A percentile compares a stretch with the other conserved stretches of the same genome.
These are phyloP conservation scores for Pyrus pyrifolia DNA, from an alignment of 306 rosid genomes.

Conservation along the genomic window DNA sequence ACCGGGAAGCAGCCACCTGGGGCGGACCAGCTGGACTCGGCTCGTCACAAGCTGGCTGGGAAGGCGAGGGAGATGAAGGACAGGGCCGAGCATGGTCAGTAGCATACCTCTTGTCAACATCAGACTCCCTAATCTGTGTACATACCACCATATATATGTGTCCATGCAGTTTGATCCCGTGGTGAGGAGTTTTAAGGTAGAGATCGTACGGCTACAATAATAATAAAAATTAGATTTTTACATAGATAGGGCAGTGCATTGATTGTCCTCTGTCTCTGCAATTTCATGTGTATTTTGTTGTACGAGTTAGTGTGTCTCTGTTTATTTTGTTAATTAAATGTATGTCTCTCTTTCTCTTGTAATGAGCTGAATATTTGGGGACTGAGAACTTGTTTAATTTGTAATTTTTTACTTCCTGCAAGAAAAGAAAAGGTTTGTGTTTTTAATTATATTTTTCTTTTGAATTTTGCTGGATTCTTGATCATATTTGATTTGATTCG, in stretches of 20 bases:
- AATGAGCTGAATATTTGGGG: background rate
- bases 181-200: background rate
- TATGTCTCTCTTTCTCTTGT: background rate
- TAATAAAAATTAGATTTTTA: background rate
- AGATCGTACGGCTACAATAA: background rate
- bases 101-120: conserved; percentile 38
- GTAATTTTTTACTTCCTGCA: too few species aligned
- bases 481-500: background rate
- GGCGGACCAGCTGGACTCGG: conserved; percentile 41
- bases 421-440: background rate
- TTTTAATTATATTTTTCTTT: background rate
- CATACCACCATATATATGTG: background rate
- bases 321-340: background rate
- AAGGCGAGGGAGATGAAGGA: conserved; percentile 76
- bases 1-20: conserved; percentile 48
- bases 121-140: conserved; percentile 18
- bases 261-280: background rate
- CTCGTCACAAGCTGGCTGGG: conserved; percentile 36
- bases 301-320: background rate
- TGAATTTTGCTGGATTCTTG: background rate
- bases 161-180: background rate
- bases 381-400: background rate
- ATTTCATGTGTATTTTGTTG: background rate
- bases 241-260: background rate
- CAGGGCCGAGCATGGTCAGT: conserved; percentile 54